These are phyloP conservation scores for Pythium dissotocum DNA, from an alignment of 352 stramenopile species.

Conservation along the genomic window DNA sequence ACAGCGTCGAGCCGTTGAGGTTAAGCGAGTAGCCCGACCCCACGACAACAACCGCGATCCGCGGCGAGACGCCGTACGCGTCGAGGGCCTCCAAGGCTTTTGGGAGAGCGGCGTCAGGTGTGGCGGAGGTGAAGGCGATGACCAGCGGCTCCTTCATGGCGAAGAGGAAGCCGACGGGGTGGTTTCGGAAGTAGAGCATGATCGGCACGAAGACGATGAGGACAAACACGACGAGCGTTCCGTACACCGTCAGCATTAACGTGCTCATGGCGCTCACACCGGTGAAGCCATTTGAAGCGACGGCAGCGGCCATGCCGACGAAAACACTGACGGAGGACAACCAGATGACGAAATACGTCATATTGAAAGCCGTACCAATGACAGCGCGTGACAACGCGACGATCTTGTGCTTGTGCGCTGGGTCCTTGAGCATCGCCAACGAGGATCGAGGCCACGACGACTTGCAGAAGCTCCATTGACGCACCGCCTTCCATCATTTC, in stretches of 20 bases:
- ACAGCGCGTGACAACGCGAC: slow-evolving; percentile 43
- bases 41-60: slow-evolving; percentile 59
- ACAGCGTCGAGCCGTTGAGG: slow-evolving; percentile 52
- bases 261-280: slow-evolving; percentile 38
- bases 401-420: slow-evolving; percentile 44
- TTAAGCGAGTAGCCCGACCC: slow-evolving; percentile 73
- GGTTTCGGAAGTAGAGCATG: slow-evolving; percentile 51
- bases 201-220: slow-evolving; percentile 45
- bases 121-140: slow-evolving; percentile 63
- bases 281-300: slow-evolving; percentile 51
- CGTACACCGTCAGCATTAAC: slow-evolving; percentile 49
- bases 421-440: slow-evolving; percentile 32
- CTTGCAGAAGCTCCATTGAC: slow-evolving; percentile 58
- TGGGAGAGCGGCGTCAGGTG: slow-evolving; percentile 53
- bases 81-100: slow-evolving; percentile 62
- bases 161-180: slow-evolving; percentile 40
- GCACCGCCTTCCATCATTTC: slow-evolving; percentile 66
- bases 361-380: slow-evolving; percentile 72
- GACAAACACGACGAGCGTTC: slow-evolving; percentile 50
- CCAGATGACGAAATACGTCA: slow-evolving; percentile 70
- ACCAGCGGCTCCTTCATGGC: slow-evolving; percentile 57
- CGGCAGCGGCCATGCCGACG: slow-evolving; percentile 52
- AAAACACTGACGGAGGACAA: slow-evolving; percentile 56
- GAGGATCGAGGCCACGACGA: slow-evolving; percentile 50
- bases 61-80: slow-evolving; percentile 48